A percentile compares a stretch with the other conserved stretches of the same genome.
These are phyloP conservation scores for Chlorociboria aeruginascens DNA, from an alignment of 495 filamentous ascomycete genomes.

Conservation along the genomic window DNA sequence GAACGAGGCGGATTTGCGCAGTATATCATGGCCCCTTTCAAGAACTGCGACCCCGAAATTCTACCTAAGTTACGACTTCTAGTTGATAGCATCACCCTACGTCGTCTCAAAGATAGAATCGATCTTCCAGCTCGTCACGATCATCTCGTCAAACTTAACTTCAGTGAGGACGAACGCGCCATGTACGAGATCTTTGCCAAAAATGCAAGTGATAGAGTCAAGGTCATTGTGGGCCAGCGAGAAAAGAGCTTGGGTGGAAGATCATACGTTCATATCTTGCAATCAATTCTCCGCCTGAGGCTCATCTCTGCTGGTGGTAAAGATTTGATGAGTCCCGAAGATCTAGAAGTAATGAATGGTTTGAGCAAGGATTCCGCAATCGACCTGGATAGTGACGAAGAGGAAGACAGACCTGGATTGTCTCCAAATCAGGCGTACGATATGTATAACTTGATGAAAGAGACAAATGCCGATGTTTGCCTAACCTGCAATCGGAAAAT, in stretches of 20 bases:
- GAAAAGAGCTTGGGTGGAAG: slow-evolving; percentile 64
- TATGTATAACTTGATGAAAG: slow-evolving; percentile 68
- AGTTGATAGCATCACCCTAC: slow-evolving; percentile 82
- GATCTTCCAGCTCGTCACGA: slow-evolving; percentile 67
- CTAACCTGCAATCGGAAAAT: slow-evolving; percentile 54
- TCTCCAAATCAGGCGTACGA: slow-evolving; percentile 62
- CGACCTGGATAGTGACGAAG: slow-evolving; percentile 66
- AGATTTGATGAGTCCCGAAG: slow-evolving; percentile 73
- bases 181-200: slow-evolving; percentile 45
- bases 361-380: slow-evolving; percentile 72
- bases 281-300: slow-evolving; percentile 80
- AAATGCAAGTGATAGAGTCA: slow-evolving; percentile 39
- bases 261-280: slow-evolving; percentile 78
- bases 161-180: slow-evolving; percentile 36
- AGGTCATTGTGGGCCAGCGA: slow-evolving; percentile 32
- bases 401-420: slow-evolving; percentile 38
- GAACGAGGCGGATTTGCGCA: slow-evolving; percentile 60
- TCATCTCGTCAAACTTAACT: slow-evolving; percentile 50
- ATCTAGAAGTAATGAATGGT: slow-evolving; percentile 66
- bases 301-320: slow-evolving; percentile 84
- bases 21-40: slow-evolving; percentile 73
- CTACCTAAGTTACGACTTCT: slow-evolving; percentile 77
- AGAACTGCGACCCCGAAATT: slow-evolving; percentile 66
- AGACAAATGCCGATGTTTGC: slow-evolving; percentile 62
- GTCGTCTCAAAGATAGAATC: slow-evolving; percentile 87